A percentile compares a stretch with the other conserved stretches of the same genome.
These are phyloP conservation scores for Cryptococcus sp. DNA, from an alignment of 1,284 basidiomycete genomes.

Conservation along the genomic window DNA sequence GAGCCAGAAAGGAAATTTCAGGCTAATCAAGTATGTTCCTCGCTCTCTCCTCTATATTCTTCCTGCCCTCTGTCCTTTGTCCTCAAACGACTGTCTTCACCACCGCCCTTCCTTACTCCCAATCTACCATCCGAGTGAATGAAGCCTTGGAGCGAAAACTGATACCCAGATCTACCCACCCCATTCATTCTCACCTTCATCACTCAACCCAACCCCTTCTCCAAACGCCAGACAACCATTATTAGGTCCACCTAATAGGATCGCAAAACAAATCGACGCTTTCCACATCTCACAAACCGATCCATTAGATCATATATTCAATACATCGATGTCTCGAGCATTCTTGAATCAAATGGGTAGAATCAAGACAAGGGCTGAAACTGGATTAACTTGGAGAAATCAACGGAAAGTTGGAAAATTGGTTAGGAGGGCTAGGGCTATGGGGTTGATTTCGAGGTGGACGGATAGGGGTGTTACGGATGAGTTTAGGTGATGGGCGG, in stretches of 20 bases:
- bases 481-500: too few relatives aligned
- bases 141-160: too few relatives aligned
- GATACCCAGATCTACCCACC: not conserved
- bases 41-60: too few relatives aligned
- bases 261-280: slow-evolving; percentile 40
- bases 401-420: slow-evolving; percentile 82
- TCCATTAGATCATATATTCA: slow-evolving; percentile 49
- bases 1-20: too few relatives aligned
- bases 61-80: too few relatives aligned
- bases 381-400: slow-evolving; percentile 71
- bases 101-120: too few relatives aligned
- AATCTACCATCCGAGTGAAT: too few relatives aligned
- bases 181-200: not conserved
- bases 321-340: slow-evolving; percentile 61
- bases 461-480: too few relatives aligned
- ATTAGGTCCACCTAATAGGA: slow-evolving; percentile 32
- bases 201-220: slow-evolving; percentile 14
- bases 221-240: slow-evolving; percentile 21
- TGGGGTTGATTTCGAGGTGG: slow-evolving; percentile 72
- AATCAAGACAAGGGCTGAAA: slow-evolving; percentile 66
- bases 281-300: slow-evolving; percentile 29
- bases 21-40: too few relatives aligned
- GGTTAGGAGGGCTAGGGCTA: slow-evolving; percentile 83
- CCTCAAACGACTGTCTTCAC: too few relatives aligned
- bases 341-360: slow-evolving; percentile 82